Conservation (phyloP, 2,329 filamentous ascomycete species). For the Aspergillus sp. region DNA sequence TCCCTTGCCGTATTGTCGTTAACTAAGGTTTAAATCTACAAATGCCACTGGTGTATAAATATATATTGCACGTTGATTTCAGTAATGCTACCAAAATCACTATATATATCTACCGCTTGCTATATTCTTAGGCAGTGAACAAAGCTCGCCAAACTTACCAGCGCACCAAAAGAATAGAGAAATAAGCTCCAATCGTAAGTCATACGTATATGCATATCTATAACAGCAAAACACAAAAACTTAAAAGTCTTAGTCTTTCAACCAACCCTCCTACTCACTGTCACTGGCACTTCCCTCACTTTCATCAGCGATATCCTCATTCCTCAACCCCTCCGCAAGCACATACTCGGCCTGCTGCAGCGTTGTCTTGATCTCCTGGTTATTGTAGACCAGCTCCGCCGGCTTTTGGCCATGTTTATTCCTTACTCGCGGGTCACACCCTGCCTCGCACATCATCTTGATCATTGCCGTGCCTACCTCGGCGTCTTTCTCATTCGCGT, state of each 20-base stretch:
- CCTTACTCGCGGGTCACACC: conserved; percentile 48
- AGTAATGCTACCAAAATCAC: background rate
- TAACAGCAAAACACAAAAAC: conserved; percentile 1
- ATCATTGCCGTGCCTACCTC: conserved; percentile 46
- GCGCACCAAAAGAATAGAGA: background rate
- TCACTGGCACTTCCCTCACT: conserved; percentile 43
- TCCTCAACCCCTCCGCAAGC: conserved; percentile 44
- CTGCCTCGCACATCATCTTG: conserved; percentile 51
- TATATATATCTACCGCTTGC: background rate
- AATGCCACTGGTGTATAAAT: background rate
- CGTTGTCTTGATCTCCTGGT: conserved; percentile 40
- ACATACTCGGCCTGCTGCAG: conserved; percentile 50
- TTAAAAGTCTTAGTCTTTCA: background rate
- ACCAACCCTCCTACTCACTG: conserved; percentile 30
- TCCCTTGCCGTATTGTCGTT: too few species aligned
- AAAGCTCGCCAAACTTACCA: background rate
- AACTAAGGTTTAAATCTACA: background rate
- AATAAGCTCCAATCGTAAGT: conserved; percentile 15
- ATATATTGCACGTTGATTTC: background rate
- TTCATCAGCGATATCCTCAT: conserved; percentile 32
- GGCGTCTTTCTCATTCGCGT: conserved; percentile 47
- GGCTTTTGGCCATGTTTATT: conserved; percentile 51
- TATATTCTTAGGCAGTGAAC: background rate
- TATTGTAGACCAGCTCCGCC: conserved; percentile 44
- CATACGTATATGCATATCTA: conserved; percentile 18